Evolutionary conservation across 1,139 yeast genomes (phyloP).

Genomic region (Kodamaea derodonti): DNA sequence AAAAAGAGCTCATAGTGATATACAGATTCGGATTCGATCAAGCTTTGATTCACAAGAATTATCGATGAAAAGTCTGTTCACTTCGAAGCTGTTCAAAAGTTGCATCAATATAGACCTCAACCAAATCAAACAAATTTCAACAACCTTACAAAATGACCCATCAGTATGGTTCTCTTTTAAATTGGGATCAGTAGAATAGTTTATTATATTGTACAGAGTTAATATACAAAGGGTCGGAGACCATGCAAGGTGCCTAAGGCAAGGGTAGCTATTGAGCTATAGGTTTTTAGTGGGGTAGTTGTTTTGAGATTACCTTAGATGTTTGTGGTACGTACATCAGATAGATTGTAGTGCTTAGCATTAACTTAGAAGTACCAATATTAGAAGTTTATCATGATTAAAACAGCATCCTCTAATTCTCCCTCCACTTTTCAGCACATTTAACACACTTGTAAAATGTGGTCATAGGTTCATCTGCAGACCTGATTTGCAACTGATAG

Average conservation of each 20-base stretch:
- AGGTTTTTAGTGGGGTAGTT: no score
- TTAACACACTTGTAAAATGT: slow-evolving; percentile 91
- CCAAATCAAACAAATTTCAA: slow-evolving; percentile 3
- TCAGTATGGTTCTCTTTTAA: slow-evolving; percentile 16
- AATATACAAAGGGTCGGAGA: no score
- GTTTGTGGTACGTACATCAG: no score
- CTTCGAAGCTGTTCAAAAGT: background rate
- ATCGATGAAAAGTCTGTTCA: slow-evolving; percentile 5
- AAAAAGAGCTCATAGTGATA: background rate
- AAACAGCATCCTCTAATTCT: slow-evolving; percentile 69
- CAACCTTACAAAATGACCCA: slow-evolving; percentile 14
- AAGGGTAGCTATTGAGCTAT: no score
- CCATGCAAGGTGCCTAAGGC: no score
- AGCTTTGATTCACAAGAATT: slow-evolving; percentile 13
- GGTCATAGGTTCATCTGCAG: slow-evolving; percentile 93
- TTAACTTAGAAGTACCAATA: no score
- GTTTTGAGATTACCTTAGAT: no score
- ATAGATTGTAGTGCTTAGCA: no score
- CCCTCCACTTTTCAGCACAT: slow-evolving; percentile 97
- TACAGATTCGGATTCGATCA: slow-evolving; percentile 3
- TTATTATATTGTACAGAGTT: background rate
- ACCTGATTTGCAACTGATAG: slow-evolving; percentile 93
- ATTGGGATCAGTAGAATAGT: slow-evolving; percentile 10
- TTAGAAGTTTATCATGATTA: no score
- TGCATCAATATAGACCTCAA: slow-evolving; percentile 1